Conservation (phyloP, 139 green algal genomes). For the Chlamydomonas sphaeroides region DNA sequence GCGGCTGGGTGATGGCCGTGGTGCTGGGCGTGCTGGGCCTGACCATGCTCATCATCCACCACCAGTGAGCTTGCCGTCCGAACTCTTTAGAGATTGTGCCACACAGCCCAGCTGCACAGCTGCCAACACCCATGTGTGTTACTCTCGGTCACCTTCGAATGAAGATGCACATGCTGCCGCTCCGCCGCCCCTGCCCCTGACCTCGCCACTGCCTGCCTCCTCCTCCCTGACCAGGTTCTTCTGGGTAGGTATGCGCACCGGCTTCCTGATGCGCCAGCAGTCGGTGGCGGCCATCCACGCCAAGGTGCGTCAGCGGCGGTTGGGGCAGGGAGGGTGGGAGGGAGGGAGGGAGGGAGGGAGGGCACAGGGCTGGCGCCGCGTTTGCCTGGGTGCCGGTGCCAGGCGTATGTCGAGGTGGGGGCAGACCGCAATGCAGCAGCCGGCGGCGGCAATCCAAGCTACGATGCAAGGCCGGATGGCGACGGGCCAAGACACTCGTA, state of each 20-base stretch:
- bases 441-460: no score
- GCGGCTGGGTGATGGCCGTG: slow-evolving; percentile 79
- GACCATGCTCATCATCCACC: slow-evolving; percentile 73
- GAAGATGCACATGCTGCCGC: no score
- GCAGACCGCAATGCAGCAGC: no score
- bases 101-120: no score
- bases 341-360: neutral
- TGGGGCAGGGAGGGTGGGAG: neutral
- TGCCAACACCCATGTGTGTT: no score
- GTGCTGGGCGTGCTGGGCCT: slow-evolving; percentile 63
- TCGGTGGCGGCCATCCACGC: slow-evolving; percentile 56
- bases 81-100: no score
- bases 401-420: neutral
- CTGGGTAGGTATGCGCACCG: slow-evolving; percentile 79
- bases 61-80: no score
- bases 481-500: no score
- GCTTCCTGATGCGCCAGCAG: slow-evolving; percentile 73
- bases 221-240: slow-evolving; percentile 51
- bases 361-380: neutral
- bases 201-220: no score
- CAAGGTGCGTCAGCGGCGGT: slow-evolving; percentile 43
- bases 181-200: no score
- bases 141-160: no score
- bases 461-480: no score
- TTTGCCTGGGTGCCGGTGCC: neutral